Conservation (phyloP, 2,329 filamentous ascomycete species). For the Pseudogymnoascus sp. region DNA sequence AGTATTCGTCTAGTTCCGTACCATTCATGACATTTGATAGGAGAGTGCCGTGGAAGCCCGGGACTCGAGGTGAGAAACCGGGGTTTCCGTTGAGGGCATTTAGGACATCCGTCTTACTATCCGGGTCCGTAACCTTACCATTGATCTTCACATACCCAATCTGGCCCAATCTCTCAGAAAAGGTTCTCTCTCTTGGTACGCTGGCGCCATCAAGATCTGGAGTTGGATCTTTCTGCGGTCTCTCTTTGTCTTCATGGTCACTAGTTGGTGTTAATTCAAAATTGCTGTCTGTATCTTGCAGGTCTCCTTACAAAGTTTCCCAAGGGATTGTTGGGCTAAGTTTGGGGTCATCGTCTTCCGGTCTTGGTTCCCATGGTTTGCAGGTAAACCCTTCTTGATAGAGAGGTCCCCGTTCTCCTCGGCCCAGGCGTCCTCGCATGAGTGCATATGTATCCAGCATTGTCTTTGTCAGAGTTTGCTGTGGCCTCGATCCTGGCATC, state of each 20-base stretch:
- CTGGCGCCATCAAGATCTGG: background rate
- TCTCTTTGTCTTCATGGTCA: background rate
- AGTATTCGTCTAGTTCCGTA: slow-evolving; percentile 19
- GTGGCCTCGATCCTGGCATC: background rate
- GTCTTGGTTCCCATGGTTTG: background rate
- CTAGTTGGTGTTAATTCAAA: background rate
- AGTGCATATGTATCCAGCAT: background rate
- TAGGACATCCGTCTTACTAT: slow-evolving; percentile 19
- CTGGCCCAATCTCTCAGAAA: background rate
- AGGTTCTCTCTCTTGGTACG: background rate
- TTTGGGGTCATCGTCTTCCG: background rate
- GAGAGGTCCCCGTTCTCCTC: background rate
- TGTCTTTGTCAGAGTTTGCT: background rate
- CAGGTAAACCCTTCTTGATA: background rate
- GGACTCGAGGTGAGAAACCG: background rate
- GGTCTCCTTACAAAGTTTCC: background rate
- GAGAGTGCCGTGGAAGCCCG: background rate
- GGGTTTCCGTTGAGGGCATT: slow-evolving; percentile 14
- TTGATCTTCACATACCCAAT: slow-evolving; percentile 22
- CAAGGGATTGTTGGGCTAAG: background rate
- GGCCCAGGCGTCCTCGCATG: background rate
- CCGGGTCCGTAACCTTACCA: slow-evolving; percentile 25
- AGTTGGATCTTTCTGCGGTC: background rate
- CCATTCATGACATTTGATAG: slow-evolving; percentile 17
- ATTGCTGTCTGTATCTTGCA: background rate